Percentiles rank a stretch among this genome's conserved stretches.
phyloP scores from a whole-genome alignment of 805 yeast species.

The Sugiyamaella boreocaroliniensis region DNA sequence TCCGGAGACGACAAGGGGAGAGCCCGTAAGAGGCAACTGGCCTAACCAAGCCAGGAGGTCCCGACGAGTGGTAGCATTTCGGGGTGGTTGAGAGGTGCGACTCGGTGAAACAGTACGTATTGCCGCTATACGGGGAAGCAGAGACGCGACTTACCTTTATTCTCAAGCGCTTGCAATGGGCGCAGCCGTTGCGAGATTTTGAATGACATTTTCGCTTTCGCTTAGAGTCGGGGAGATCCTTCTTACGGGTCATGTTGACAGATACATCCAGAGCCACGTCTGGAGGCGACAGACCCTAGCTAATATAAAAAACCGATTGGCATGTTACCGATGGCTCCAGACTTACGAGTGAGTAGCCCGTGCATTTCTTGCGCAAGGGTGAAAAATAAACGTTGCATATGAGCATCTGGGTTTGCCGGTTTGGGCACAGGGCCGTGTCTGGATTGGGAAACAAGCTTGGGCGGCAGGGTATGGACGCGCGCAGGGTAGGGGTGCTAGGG shows the following conservation, averaged over 20 bases:
- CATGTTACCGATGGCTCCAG: not conserved
- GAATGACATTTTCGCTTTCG: conserved; percentile 19
- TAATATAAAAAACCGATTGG: not conserved
- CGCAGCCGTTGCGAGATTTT: conserved; percentile 23
- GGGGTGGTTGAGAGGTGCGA: too few species aligned
- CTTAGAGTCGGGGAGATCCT: conserved; percentile 1
- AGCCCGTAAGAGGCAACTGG: too few species aligned
- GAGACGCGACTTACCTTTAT: conserved; percentile 15
- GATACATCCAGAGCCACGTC: not conserved
- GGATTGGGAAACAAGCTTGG: not conserved
- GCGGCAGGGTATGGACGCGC: not conserved
- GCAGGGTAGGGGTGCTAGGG: not conserved
- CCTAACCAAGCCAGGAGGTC: too few species aligned
- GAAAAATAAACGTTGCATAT: not conserved
- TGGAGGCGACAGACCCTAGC: not conserved
- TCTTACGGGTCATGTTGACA: not conserved
- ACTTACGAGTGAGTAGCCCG: not conserved
- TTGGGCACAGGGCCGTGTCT: not conserved
- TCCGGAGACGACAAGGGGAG: too few species aligned
- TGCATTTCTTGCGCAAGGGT: not conserved
- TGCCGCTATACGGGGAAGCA: not conserved
- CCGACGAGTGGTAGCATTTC: too few species aligned
- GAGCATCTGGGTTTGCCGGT: not conserved
- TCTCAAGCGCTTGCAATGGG: conserved; percentile 20
- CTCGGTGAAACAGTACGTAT: too few species aligned